Conservation (phyloP, 345 rosid genomes). For the Eucalyptus microcorys region DNA sequence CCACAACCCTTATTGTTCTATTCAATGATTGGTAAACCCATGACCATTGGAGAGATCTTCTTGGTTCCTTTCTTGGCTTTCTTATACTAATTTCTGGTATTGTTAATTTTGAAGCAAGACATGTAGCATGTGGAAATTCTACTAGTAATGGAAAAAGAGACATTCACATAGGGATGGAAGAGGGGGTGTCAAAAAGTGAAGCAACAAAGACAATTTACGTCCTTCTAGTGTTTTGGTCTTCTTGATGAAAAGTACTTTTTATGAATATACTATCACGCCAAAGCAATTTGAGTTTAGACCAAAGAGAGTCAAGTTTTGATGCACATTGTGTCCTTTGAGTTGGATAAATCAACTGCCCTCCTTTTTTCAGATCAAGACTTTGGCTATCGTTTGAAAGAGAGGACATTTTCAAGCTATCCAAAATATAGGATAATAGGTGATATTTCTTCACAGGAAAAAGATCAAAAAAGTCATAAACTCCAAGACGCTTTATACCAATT, state of each 20-base stretch:
- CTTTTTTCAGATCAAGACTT: rapidly evolving
- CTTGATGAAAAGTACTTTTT: not conserved
- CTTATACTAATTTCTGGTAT: not conserved
- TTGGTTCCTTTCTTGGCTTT: not conserved
- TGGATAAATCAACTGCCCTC: not conserved
- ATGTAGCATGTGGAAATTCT: not conserved
- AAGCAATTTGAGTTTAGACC: not conserved
- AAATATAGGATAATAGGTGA: not conserved
- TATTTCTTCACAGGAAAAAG: not conserved
- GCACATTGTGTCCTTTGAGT: not conserved
- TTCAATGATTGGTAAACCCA: not conserved
- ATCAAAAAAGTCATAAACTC: no score
- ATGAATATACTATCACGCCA: not conserved
- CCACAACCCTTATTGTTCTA: no score
- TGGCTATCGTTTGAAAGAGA: not conserved
- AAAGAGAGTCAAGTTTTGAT: rapidly evolving
- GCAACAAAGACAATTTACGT: not conserved
- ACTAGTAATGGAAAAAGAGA: not conserved
- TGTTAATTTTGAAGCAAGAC: not conserved
- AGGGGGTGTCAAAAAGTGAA: not conserved
- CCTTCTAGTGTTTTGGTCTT: not conserved
- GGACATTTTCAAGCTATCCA: not conserved
- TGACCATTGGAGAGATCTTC: no score
- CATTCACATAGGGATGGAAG: not conserved
- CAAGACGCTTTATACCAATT: rapidly evolving